Percentiles rank a stretch among this genome's conserved stretches.
Conservation (phyloP, 345 rosid species). For the Physaria fendleri region DNA sequence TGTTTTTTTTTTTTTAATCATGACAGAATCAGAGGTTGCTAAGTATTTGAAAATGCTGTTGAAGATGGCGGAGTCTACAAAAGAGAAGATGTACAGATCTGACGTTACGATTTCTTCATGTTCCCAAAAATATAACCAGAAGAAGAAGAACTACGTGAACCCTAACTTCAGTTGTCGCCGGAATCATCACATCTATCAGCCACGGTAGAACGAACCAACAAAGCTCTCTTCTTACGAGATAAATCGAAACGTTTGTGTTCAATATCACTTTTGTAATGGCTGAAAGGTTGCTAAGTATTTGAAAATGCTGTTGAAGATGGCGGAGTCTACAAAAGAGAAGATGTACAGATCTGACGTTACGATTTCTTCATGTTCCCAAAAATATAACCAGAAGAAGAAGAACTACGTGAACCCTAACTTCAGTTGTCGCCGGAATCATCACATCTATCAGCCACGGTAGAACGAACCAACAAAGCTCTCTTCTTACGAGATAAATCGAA, state of each 20-base stretch:
- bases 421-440: conserved; percentile 23
- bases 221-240: neutral
- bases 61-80: conserved; percentile 1
- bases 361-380: neutral
- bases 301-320: conserved; percentile 11
- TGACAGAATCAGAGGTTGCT: conserved; percentile 14
- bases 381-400: conserved; percentile 17
- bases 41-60: conserved; percentile 12
- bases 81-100: conserved; percentile 1
- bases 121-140: conserved; percentile 14
- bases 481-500: neutral
- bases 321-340: conserved; percentile 4
- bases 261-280: neutral
- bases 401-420: conserved; percentile 2
- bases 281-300: conserved; percentile 2
- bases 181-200: conserved; percentile 28
- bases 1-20: neutral
- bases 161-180: conserved; percentile 19
- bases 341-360: neutral
- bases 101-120: neutral
- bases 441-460: conserved; percentile 29
- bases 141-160: conserved; percentile 4
- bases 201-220: conserved; percentile 4
- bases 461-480: neutral
- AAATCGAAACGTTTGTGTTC: neutral